phyloP scores from a whole-genome alignment of 2,329 filamentous ascomycete genomes.

The Pseudogymnoascus sp. region DNA sequence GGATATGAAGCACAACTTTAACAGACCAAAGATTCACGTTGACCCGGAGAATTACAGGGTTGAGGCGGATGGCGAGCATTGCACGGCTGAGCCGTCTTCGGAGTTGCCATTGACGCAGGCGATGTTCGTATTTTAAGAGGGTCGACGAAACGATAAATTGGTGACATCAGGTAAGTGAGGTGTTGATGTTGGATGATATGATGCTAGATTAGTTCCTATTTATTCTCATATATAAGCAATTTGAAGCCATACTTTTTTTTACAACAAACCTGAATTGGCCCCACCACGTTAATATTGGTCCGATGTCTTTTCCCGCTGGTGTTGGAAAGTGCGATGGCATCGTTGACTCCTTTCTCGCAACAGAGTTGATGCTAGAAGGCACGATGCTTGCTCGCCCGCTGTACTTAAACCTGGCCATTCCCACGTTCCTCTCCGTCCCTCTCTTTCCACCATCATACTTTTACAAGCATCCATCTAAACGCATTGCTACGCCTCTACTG shows the following conservation, averaged over 20 bases:
- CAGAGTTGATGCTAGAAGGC: not conserved
- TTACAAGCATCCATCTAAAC: slow-evolving; percentile 4
- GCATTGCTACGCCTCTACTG: slow-evolving; percentile 1
- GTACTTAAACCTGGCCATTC: not conserved
- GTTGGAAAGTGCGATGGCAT: not conserved
- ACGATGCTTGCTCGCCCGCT: not conserved
- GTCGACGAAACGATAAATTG: not conserved
- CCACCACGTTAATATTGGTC: not conserved
- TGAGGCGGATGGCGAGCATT: slow-evolving; percentile 71
- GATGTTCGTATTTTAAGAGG: slow-evolving; percentile 62
- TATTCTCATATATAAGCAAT: not conserved
- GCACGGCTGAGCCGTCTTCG: slow-evolving; percentile 63
- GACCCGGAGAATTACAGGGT: slow-evolving; percentile 87
- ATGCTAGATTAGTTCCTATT: not conserved
- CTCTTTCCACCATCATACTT: not conserved
- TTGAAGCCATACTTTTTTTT: not conserved
- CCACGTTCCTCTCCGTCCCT: not conserved
- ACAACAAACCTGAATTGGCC: not conserved
- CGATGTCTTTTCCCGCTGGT: not conserved
- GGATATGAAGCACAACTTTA: slow-evolving; percentile 86
- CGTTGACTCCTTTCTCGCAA: not conserved
- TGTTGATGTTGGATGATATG: slow-evolving; percentile 1
- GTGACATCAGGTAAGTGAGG: not conserved
- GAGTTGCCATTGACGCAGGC: slow-evolving; percentile 67
- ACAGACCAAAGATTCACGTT: slow-evolving; percentile 78